Evolutionary conservation across 1,284 basidiomycete species (phyloP).

Genomic region (Apiotrichum brassicae): DNA sequence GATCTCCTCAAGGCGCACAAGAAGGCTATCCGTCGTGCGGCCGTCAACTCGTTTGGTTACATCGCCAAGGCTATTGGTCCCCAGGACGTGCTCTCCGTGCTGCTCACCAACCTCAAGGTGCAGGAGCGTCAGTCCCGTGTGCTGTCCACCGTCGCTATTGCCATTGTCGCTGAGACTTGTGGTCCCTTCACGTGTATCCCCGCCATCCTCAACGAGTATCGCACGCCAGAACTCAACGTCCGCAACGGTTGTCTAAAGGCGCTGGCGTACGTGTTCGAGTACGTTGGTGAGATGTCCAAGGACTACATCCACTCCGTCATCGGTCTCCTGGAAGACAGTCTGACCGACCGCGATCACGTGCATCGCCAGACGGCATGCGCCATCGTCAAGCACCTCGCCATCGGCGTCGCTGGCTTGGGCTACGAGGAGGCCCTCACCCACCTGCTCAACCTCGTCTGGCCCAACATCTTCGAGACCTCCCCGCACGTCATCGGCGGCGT

Average conservation of each 20-base stretch:
- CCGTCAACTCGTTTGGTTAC: conserved; percentile 99
- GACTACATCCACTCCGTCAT: conserved; percentile 97
- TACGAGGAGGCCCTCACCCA: conserved; percentile 98
- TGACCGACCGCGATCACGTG: conserved; percentile 96
- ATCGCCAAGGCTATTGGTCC: conserved; percentile 99
- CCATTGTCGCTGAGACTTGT: conserved; percentile 94
- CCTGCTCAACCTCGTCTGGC: conserved; percentile 97
- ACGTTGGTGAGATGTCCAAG: conserved; percentile 98
- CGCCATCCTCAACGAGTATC: conserved; percentile 97
- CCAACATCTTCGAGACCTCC: conserved; percentile 96
- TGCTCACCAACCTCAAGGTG: conserved; percentile 93
- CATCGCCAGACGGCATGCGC: conserved; percentile 97
- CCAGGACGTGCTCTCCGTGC: conserved; percentile 93
- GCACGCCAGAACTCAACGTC: conserved; percentile 95
- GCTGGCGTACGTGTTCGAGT: conserved; percentile 97
- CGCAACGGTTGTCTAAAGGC: conserved; percentile 99
- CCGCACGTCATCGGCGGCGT: conserved; percentile 97
- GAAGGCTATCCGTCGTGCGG: conserved; percentile 95
- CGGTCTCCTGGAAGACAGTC: conserved; percentile 93
- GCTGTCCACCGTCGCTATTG: conserved; percentile 94
- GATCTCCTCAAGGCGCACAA: conserved; percentile 98
- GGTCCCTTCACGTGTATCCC: conserved; percentile 99
- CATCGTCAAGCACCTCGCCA: conserved; percentile 97
- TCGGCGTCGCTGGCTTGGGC: conserved; percentile 93
- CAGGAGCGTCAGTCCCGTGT: conserved; percentile 99